Conservation (phyloP, 2,329 filamentous ascomycete species). For the Colletotrichum simmondsii region DNA sequence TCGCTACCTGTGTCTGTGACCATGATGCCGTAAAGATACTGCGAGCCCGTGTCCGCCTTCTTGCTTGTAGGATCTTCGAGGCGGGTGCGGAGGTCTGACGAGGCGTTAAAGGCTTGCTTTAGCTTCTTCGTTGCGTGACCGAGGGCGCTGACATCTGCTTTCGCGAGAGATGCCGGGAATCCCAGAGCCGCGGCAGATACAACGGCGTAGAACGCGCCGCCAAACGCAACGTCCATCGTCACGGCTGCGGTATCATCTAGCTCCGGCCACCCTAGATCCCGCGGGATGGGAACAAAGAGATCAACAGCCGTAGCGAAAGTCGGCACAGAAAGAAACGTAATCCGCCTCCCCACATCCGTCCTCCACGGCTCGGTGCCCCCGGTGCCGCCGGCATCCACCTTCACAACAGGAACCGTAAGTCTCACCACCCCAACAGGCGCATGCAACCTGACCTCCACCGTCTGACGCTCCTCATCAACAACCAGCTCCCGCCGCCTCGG, state of each 20-base stretch:
- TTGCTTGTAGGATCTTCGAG: conserved; percentile 40
- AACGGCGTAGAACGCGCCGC: conserved; percentile 56
- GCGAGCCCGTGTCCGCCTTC: conserved; percentile 36
- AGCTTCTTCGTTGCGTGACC: conserved; percentile 45
- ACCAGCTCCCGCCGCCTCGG: conserved; percentile 45
- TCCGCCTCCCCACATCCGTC: conserved; percentile 49
- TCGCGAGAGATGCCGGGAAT: conserved; percentile 42
- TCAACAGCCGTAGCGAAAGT: conserved; percentile 49
- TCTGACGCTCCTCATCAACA: conserved; percentile 39
- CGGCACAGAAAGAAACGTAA: conserved; percentile 54
- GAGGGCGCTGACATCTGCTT: conserved; percentile 43
- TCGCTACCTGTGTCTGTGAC: conserved; percentile 38
- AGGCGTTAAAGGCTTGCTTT: conserved; percentile 38
- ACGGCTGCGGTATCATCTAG: conserved; percentile 42
- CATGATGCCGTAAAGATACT: conserved; percentile 54
- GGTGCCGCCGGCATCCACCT: conserved; percentile 11
- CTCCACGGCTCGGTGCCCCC: conserved; percentile 24
- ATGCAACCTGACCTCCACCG: conserved; percentile 50
- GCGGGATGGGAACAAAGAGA: conserved; percentile 43
- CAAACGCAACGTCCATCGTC: conserved; percentile 50
- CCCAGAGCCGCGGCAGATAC: conserved; percentile 50
- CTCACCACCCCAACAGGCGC: conserved; percentile 55
- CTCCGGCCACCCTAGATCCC: conserved; percentile 49
- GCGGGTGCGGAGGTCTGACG: conserved; percentile 37
- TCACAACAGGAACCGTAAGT: conserved; percentile 49